Conservation (phyloP, 2,329 filamentous ascomycete genomes). For the Rhynchosporium agropyri region DNA sequence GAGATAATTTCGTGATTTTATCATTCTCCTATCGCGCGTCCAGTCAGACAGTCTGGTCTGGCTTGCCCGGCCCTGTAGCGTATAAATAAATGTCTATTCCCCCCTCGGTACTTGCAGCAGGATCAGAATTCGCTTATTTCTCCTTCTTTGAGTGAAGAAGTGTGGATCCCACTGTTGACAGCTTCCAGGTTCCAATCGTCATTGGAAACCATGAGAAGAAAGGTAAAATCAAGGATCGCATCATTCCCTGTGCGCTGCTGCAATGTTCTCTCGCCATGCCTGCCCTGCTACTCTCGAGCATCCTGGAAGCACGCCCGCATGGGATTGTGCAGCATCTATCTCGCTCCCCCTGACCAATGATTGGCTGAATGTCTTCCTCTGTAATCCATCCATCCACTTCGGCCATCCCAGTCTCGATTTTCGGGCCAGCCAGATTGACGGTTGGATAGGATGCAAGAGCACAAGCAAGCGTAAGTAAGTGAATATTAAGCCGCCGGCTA, state of each 20-base stretch:
- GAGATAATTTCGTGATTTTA: no score
- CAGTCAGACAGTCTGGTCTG: no score
- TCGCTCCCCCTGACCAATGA: not conserved
- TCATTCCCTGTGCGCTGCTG: not conserved
- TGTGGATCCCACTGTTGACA: not conserved
- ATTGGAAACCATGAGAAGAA: not conserved
- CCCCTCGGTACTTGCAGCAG: no score
- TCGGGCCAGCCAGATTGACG: not conserved
- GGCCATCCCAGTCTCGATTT: not conserved
- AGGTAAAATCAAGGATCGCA: not conserved
- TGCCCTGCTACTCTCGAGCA: no score
- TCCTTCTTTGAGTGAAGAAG: conserved; percentile 6
- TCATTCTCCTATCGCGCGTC: no score
- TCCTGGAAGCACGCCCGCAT: no score
- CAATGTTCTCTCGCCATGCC: not conserved
- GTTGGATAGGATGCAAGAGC: not conserved
- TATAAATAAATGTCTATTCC: no score
- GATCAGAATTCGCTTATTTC: conserved; percentile 4
- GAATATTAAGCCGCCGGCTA: not conserved
- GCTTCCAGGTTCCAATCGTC: not conserved
- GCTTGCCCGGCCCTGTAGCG: no score
- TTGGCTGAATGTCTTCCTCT: not conserved
- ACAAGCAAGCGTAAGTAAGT: not conserved
- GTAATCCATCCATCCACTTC: not conserved
- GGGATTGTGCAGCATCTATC: no score